Conservation (phyloP, 805 yeast genomes). For the Kluyveromyces aestuarii region DNA sequence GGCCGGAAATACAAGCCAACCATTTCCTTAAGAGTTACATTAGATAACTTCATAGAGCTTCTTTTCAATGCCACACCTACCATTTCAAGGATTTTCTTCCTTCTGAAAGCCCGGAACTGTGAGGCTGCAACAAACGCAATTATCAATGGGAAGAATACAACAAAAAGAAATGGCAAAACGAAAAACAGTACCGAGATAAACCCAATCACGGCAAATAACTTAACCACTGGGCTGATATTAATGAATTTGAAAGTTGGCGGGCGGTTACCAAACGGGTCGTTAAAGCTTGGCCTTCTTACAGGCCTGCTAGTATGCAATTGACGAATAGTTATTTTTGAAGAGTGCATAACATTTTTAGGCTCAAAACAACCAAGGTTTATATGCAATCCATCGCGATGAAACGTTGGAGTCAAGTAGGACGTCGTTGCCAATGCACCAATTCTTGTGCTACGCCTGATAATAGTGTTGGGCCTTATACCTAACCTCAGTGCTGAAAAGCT, state of each 20-base stretch:
- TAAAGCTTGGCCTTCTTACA: neutral
- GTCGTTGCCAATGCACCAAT: neutral
- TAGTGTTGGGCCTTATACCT: too few relatives aligned
- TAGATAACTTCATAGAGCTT: constrained; percentile 8
- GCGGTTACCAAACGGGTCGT: neutral
- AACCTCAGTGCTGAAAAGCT: too few relatives aligned
- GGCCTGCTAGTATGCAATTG: neutral
- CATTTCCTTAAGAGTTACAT: constrained; percentile 1
- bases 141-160: constrained; percentile 17
- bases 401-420: neutral
- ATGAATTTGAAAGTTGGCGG: constrained; percentile 5
- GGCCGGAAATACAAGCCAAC: neutral
- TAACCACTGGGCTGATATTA: constrained; percentile 8
- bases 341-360: neutral
- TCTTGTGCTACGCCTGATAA: neutral
- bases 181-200: constrained; percentile 8
- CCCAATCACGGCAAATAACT: constrained; percentile 11
- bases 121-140: constrained; percentile 12
- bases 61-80: constrained; percentile 10
- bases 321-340: neutral
- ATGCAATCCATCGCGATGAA: neutral
- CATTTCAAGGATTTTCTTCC: constrained; percentile 8
- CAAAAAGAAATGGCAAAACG: constrained; percentile 12
- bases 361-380: neutral
- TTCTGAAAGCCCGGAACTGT: constrained; percentile 21